A percentile compares a stretch with the other conserved stretches of the same genome.
Conservation (phyloP, 805 yeast species). For the Tanozyma kutaoensis region DNA sequence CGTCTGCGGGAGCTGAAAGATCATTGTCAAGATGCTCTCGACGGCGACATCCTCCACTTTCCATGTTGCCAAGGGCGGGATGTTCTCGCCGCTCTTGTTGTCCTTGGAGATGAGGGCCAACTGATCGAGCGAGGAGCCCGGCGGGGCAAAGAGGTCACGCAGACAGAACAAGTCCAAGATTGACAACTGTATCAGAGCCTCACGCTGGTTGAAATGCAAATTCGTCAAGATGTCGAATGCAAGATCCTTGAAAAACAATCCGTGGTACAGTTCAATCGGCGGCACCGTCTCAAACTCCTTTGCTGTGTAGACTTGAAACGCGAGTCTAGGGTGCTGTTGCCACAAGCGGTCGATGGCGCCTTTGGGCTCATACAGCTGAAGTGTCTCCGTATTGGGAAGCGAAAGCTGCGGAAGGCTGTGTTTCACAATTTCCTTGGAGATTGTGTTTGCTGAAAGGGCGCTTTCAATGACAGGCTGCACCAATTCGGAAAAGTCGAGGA, state of each 20-base stretch:
- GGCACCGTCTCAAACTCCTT: conserved; percentile 51
- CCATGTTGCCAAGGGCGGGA: conserved; percentile 53
- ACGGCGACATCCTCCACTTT: conserved; percentile 85
- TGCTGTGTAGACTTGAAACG: conserved; percentile 45
- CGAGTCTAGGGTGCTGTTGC: conserved; percentile 41
- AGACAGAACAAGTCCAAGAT: conserved; percentile 63
- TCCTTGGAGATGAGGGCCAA: conserved; percentile 29
- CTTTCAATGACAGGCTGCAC: conserved; percentile 19
- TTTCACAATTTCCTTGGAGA: conserved; percentile 24
- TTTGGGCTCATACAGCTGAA: conserved; percentile 9
- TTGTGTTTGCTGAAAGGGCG: conserved; percentile 18
- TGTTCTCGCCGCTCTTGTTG: conserved; percentile 25
- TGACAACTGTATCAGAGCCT: conserved; percentile 73
- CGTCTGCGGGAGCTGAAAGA: conserved; percentile 61
- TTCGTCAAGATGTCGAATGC: conserved; percentile 62
- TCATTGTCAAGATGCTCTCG: conserved; percentile 66
- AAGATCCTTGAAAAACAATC: conserved; percentile 59
- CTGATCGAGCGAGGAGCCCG: conserved; percentile 71
- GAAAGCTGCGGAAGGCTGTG: conserved; percentile 27
- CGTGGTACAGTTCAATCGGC: conserved; percentile 19
- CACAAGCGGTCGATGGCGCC: conserved; percentile 48
- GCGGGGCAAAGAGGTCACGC: conserved; percentile 33
- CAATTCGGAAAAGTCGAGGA: conserved; percentile 17
- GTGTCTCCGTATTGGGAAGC: conserved; percentile 13
- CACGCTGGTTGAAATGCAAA: conserved; percentile 80